These are phyloP conservation scores for Phytophthora sp. DNA, from an alignment of 352 stramenopile species.

Conservation along the genomic window DNA sequence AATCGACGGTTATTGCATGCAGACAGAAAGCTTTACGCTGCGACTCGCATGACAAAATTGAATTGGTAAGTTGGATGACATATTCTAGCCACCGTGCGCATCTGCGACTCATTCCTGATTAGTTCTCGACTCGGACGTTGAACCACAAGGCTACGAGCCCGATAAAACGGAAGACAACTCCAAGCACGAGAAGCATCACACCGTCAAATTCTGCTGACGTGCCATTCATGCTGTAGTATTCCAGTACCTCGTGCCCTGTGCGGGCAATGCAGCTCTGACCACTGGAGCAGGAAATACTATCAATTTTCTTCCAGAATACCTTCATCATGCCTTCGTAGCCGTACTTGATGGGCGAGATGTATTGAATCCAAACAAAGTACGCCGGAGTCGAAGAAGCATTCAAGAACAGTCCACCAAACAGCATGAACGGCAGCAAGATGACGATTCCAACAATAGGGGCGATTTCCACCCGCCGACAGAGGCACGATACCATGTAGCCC, in stretches of 20 bases:
- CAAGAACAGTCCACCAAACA: slow-evolving; percentile 58
- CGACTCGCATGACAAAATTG: too few relatives aligned
- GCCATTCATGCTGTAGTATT: slow-evolving; percentile 51
- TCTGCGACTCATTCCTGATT: too few relatives aligned
- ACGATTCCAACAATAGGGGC: slow-evolving; percentile 50
- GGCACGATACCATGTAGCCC: slow-evolving; percentile 49
- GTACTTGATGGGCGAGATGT: slow-evolving; percentile 66
- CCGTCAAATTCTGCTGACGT: slow-evolving; percentile 30
- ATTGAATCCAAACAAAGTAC: slow-evolving; percentile 68
- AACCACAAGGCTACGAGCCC: neutral
- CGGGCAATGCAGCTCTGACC: slow-evolving; percentile 34
- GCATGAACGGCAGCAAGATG: slow-evolving; percentile 49
- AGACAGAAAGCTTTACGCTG: too few relatives aligned
- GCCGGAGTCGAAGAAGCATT: slow-evolving; percentile 38
- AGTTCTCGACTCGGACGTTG: neutral
- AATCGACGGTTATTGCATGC: too few relatives aligned
- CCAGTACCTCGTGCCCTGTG: slow-evolving; percentile 35
- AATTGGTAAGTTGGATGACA: too few relatives aligned
- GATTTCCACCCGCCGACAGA: slow-evolving; percentile 36
- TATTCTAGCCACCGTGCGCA: too few relatives aligned
- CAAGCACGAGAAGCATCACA: slow-evolving; percentile 38
- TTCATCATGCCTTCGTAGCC: slow-evolving; percentile 53
- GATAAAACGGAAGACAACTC: slow-evolving; percentile 32
- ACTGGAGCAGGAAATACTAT: slow-evolving; percentile 40
- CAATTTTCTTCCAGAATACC: slow-evolving; percentile 46